Evolutionary conservation across 768 basidiomycete genomes (phyloP).

Genomic region (Guyanaporus albipodus): DNA sequence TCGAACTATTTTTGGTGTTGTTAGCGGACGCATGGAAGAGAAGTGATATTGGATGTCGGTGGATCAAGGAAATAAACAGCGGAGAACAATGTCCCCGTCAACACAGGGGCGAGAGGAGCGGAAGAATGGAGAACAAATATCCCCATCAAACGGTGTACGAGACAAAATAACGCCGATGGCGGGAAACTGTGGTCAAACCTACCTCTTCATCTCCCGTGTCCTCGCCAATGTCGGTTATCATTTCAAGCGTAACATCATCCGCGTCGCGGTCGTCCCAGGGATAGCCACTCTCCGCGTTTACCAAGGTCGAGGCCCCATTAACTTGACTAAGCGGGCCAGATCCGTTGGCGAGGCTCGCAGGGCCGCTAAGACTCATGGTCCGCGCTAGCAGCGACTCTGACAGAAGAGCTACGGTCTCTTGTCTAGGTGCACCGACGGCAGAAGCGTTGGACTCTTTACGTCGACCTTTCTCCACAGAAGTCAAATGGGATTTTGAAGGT

Average conservation of each 20-base stretch:
- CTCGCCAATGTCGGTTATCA: conserved; percentile 57
- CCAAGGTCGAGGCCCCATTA: conserved; percentile 22
- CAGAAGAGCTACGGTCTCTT: conserved; percentile 12
- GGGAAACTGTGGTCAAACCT: conserved; percentile 7
- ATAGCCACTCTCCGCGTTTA: conserved; percentile 19
- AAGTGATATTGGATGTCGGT: background rate
- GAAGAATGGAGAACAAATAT: background rate
- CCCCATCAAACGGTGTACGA: background rate
- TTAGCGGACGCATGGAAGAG: conserved; percentile 3
- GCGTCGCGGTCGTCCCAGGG: conserved; percentile 40
- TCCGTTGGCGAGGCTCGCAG: conserved; percentile 20
- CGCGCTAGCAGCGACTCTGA: conserved; percentile 18
- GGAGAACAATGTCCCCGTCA: background rate
- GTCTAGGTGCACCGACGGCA: conserved; percentile 13
- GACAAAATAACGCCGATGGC: background rate
- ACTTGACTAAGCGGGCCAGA: conserved; percentile 17
- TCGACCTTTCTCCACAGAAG: conserved; percentile 15
- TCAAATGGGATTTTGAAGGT: conserved; percentile 14
- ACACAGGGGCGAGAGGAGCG: background rate
- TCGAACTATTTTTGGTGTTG: conserved; percentile 37
- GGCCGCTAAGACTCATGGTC: conserved; percentile 8
- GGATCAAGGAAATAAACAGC: background rate
- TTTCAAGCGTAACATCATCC: conserved; percentile 65
- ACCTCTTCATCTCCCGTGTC: conserved; percentile 74
- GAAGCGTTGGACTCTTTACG: conserved; percentile 23